Evolutionary conservation across 1,284 basidiomycete genomes (phyloP).

Genomic region (Moesziomyces aphidis): DNA sequence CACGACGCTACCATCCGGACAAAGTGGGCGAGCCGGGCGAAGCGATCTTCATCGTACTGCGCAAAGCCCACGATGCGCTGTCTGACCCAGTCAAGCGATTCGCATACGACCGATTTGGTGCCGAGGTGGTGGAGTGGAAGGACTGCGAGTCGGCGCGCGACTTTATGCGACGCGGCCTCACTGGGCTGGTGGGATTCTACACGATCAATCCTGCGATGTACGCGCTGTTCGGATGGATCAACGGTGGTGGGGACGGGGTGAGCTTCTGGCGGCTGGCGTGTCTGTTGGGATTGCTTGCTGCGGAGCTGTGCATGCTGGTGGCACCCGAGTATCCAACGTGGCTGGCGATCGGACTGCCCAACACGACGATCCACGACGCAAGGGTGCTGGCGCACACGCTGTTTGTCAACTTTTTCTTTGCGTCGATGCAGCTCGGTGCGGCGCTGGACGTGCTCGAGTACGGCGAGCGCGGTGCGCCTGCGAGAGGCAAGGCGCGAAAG

Average conservation of each 20-base stretch:
- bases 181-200: constrained; percentile 78
- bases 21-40: constrained; percentile 76
- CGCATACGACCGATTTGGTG: constrained; percentile 88
- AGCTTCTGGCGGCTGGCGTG: constrained; percentile 66
- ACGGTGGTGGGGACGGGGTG: constrained; percentile 71
- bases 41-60: constrained; percentile 77
- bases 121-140: constrained; percentile 77
- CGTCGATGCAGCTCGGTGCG: constrained; percentile 76
- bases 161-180: constrained; percentile 78
- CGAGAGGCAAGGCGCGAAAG: background rate
- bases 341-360: constrained; percentile 74
- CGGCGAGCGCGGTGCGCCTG: constrained; percentile 16
- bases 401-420: constrained; percentile 78
- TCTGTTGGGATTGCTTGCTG: constrained; percentile 44
- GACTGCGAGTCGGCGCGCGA: constrained; percentile 77
- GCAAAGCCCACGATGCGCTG: constrained; percentile 82
- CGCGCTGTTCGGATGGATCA: constrained; percentile 76
- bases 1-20: constrained; percentile 82
- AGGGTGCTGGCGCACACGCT: constrained; percentile 80
- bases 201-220: constrained; percentile 75
- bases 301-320: constrained; percentile 62
- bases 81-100: constrained; percentile 82
- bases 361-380: constrained; percentile 78
- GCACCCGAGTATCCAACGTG: constrained; percentile 62
- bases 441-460: constrained; percentile 66